A percentile compares a stretch with the other conserved stretches of the same genome.
Evolutionary conservation across 2,329 filamentous ascomycete species (phyloP).

Genomic region (Penicillium sp.): DNA sequence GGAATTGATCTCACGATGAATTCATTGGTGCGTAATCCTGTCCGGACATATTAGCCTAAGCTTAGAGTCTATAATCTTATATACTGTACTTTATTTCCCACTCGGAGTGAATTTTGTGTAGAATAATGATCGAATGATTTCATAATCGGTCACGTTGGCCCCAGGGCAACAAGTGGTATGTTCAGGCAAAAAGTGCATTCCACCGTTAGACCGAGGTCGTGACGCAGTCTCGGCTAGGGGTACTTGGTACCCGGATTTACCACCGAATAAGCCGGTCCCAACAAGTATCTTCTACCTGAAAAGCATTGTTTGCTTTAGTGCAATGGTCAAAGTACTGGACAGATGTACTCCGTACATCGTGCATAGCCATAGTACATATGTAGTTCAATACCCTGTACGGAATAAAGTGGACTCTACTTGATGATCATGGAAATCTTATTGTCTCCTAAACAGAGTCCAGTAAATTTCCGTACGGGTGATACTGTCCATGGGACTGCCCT

Average conservation of each 20-base stretch:
- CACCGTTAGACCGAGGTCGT: conserved; percentile 3
- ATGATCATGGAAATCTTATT: not conserved
- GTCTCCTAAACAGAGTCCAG: not conserved
- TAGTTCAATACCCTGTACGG: not conserved
- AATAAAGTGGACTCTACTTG: not conserved
- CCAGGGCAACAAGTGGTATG: not conserved
- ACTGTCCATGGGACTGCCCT: not conserved
- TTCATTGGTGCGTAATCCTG: conserved; percentile 8
- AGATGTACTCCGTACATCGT: not conserved
- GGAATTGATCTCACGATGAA: not conserved
- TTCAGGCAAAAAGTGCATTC: not conserved
- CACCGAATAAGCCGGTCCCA: not conserved
- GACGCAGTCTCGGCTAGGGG: conserved; percentile 4
- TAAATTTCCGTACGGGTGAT: not conserved
- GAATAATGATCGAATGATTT: not conserved
- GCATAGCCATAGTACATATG: too few species aligned
- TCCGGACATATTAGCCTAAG: not conserved
- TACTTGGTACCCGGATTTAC: conserved; percentile 1
- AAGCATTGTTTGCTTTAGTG: not conserved
- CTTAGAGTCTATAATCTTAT: not conserved
- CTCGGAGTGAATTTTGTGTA: not conserved
- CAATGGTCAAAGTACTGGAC: not conserved
- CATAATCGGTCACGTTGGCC: not conserved
- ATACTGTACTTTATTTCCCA: not conserved
- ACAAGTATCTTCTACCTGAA: not conserved